Percentiles rank a stretch among this genome's conserved stretches.
These are phyloP conservation scores for Trametopsis cervina DNA, from an alignment of 768 basidiomycete genomes.

Conservation along the genomic window DNA sequence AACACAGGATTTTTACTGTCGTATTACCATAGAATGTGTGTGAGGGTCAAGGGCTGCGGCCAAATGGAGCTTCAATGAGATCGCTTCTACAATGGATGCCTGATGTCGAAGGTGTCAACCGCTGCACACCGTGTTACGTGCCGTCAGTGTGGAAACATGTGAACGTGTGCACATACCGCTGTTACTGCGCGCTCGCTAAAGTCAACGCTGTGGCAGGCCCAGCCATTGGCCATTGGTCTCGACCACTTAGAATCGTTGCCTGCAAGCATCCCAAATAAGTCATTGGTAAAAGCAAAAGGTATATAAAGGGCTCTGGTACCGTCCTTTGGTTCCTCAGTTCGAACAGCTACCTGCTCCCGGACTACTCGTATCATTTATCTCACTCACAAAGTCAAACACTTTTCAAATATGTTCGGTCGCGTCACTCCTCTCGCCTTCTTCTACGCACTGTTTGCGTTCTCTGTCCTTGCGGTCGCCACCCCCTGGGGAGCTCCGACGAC, in stretches of 20 bases:
- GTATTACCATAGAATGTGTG: background rate
- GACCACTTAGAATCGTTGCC: background rate
- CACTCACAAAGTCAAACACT: background rate
- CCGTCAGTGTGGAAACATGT: background rate
- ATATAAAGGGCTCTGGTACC: background rate
- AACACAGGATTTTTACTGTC: background rate
- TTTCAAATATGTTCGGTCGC: conserved; percentile 13
- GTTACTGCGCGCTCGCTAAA: background rate
- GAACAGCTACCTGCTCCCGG: background rate
- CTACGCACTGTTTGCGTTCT: conserved; percentile 11
- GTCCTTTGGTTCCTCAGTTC: background rate
- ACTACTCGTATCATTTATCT: background rate
- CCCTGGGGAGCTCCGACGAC: conserved; percentile 6
- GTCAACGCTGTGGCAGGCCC: background rate
- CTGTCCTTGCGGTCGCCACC: conserved; percentile 18
- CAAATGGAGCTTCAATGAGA: background rate
- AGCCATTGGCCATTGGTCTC: background rate
- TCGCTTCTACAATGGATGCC: background rate
- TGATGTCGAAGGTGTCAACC: background rate
- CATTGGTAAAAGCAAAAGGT: background rate
- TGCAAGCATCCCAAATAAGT: background rate
- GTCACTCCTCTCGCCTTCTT: background rate
- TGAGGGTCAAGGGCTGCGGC: background rate
- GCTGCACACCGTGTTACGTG: background rate
- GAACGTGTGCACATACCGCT: background rate